A percentile compares a stretch with the other conserved stretches of the same genome.
These are phyloP conservation scores for Suillus luteus DNA, from an alignment of 768 basidiomycete species.

Conservation along the genomic window DNA sequence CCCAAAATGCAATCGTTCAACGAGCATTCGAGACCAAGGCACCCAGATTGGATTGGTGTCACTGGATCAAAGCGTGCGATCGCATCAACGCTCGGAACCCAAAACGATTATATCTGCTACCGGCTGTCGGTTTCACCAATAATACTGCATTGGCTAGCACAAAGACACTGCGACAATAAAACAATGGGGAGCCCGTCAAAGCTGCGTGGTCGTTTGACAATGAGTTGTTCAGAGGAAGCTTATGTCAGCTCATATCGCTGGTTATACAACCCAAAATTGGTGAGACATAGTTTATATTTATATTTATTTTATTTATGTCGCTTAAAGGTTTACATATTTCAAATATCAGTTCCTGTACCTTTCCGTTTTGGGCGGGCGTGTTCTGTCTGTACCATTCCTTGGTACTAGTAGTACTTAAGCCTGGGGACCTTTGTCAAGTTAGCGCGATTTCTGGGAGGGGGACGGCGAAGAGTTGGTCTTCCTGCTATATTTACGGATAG, in stretches of 20 bases:
- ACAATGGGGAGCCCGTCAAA: not conserved
- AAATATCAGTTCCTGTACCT: not conserved
- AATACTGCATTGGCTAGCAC: too few relatives aligned
- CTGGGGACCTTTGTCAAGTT: not conserved
- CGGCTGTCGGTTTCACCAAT: too few relatives aligned
- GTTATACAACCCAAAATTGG: not conserved
- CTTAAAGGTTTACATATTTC: not conserved
- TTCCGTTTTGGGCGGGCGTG: not conserved
- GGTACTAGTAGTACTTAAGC: not conserved
- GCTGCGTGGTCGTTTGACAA: not conserved
- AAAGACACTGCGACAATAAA: too few relatives aligned
- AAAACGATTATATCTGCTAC: not conserved
- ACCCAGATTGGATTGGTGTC: too few relatives aligned
- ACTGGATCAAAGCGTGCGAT: not conserved
- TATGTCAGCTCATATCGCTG: conserved; percentile 2
- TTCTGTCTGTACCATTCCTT: not conserved
- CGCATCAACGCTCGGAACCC: not conserved
- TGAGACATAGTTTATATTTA: not conserved
- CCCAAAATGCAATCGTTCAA: not conserved
- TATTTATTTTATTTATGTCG: not conserved
- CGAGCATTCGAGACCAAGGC: too few relatives aligned
- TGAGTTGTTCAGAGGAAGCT: not conserved
- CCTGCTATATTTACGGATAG: not conserved
- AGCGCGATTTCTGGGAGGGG: not conserved
- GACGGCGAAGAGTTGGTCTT: not conserved